Evolutionary conservation across 1,284 basidiomycete species (phyloP).

Genomic region (Cryptococcus sp.): DNA sequence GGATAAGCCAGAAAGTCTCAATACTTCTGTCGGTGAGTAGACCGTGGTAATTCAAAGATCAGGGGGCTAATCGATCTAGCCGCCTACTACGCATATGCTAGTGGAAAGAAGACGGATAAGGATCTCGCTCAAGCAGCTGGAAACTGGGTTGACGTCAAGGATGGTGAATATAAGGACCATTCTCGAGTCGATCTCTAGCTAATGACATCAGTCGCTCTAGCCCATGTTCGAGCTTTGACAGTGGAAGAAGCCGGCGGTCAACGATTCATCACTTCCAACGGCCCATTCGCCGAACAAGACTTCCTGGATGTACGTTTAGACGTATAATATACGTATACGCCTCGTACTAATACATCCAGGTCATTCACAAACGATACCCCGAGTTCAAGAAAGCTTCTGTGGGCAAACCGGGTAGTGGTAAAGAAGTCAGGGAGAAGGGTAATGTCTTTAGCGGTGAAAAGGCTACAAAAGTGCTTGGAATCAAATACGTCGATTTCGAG

Average conservation of each 20-base stretch:
- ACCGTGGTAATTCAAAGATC: background rate
- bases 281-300: conserved; percentile 38
- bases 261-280: conserved; percentile 55
- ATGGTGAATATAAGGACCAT: conserved; percentile 17
- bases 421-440: conserved; percentile 12
- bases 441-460: conserved; percentile 25
- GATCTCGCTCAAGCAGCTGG: conserved; percentile 40
- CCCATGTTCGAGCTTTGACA: conserved; percentile 57
- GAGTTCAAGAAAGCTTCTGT: conserved; percentile 22
- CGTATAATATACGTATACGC: background rate
- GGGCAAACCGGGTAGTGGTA: conserved; percentile 18
- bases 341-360: conserved; percentile 2
- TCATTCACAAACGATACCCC: conserved; percentile 21
- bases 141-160: conserved; percentile 59
- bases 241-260: conserved; percentile 58
- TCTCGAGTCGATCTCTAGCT: background rate
- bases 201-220: conserved; percentile 50
- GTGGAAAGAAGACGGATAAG: conserved; percentile 44
- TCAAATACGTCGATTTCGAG: conserved; percentile 26
- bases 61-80: conserved; percentile 15
- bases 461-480: conserved; percentile 26
- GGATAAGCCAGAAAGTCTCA: conserved; percentile 51
- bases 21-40: conserved; percentile 52
- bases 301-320: conserved; percentile 17
- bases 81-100: conserved; percentile 44